Percentiles rank a stretch among this genome's conserved stretches.
Evolutionary conservation across 306 rosid species (phyloP).

Genomic region (Trichosanthes truncata): DNA sequence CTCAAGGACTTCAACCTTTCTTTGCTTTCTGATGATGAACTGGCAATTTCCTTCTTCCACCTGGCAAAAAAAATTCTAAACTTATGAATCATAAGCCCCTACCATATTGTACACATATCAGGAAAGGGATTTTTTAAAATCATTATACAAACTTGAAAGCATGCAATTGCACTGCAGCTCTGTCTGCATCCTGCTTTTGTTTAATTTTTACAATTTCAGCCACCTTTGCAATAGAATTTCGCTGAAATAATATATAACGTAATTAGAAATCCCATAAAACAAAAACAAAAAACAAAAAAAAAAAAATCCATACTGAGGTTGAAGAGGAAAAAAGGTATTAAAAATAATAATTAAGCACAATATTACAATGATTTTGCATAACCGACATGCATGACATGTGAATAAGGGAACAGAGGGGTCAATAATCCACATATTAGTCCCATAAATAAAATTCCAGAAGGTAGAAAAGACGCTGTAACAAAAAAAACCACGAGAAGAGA

Average conservation of each 20-base stretch:
- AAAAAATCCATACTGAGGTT: neutral
- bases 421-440: neutral
- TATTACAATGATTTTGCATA: neutral
- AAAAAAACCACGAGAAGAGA: neutral
- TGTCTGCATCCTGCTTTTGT: conserved; percentile 73
- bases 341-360: neutral
- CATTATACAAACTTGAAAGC: conserved; percentile 60
- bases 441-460: neutral
- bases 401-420: neutral
- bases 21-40: conserved; percentile 29
- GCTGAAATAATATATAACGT: conserved; percentile 23
- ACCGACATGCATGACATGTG: neutral
- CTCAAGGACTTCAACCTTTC: conserved; percentile 69
- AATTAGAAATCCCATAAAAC: neutral
- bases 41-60: conserved; percentile 29
- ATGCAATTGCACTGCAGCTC: conserved; percentile 50
- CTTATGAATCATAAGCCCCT: conserved; percentile 4
- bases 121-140: neutral
- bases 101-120: conserved; percentile 11
- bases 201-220: conserved; percentile 45
- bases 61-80: conserved; percentile 25
- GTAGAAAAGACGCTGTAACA: neutral
- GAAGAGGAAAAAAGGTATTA: neutral
- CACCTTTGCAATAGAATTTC: conserved; percentile 41
- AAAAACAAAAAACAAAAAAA: neutral